A percentile compares a stretch with the other conserved stretches of the same genome.
Conservation (phyloP, 768 basidiomycete species). For the Lanmaoa pseudosensibilis region DNA sequence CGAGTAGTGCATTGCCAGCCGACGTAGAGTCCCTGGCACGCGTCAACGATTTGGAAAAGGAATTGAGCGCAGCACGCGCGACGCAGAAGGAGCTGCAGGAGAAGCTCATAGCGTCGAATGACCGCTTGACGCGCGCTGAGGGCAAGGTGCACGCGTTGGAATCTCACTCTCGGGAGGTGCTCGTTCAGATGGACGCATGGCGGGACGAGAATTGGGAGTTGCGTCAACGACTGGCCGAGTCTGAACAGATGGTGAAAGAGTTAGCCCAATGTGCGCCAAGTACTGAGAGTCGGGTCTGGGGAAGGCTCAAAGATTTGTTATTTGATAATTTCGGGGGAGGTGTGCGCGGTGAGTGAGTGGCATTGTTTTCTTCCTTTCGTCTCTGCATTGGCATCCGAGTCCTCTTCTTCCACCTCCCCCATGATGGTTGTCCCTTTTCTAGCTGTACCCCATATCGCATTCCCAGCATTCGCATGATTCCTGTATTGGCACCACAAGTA, state of each 20-base stretch:
- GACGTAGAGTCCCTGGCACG: slow-evolving; percentile 9
- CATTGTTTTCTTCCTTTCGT: neutral
- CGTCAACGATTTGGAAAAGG: slow-evolving; percentile 26
- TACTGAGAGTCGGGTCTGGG: slow-evolving; percentile 28
- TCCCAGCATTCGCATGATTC: slow-evolving; percentile 24
- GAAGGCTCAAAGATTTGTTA: slow-evolving; percentile 29
- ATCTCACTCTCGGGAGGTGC: slow-evolving; percentile 22
- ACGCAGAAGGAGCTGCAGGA: slow-evolving; percentile 20
- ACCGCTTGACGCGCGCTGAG: slow-evolving; percentile 17
- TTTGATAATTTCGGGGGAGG: slow-evolving; percentile 27
- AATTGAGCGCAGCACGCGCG: slow-evolving; percentile 17
- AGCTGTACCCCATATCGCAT: slow-evolving; percentile 22
- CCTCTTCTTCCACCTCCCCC: slow-evolving; percentile 1
- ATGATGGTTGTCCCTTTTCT: slow-evolving; percentile 5
- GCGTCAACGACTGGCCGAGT: slow-evolving; percentile 25
- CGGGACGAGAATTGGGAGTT: slow-evolving; percentile 22
- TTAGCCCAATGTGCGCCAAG: slow-evolving; percentile 11
- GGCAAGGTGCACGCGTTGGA: slow-evolving; percentile 18
- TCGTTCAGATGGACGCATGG: slow-evolving; percentile 17
- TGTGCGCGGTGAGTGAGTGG: slow-evolving; percentile 22
- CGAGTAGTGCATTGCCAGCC: neutral
- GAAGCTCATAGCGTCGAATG: slow-evolving; percentile 17
- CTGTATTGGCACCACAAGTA: slow-evolving; percentile 23
- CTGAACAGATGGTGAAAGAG: slow-evolving; percentile 24
- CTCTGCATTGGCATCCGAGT: slow-evolving; percentile 5